Evolutionary conservation across 2,329 filamentous ascomycete species (phyloP).

Genomic region (Coniochaeta ligniaria): DNA sequence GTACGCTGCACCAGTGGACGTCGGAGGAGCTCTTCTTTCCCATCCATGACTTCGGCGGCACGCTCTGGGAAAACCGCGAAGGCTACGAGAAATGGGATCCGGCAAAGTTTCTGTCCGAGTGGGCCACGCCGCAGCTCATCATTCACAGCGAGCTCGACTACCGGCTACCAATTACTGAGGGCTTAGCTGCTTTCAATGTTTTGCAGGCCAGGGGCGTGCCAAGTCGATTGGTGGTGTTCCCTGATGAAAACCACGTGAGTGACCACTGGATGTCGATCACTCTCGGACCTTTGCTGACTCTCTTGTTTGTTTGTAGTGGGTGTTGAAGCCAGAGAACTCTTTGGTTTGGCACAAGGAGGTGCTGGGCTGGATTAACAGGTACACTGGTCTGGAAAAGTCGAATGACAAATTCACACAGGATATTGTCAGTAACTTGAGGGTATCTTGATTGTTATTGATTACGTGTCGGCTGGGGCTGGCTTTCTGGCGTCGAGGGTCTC

Average conservation of each 20-base stretch:
- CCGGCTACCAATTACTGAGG: slow-evolving; percentile 77
- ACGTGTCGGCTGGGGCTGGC: not conserved
- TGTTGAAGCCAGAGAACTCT: slow-evolving; percentile 85
- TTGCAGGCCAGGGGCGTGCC: slow-evolving; percentile 69
- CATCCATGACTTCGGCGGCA: slow-evolving; percentile 59
- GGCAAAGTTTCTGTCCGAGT: slow-evolving; percentile 55
- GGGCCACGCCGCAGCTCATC: slow-evolving; percentile 81
- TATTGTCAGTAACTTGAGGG: not conserved
- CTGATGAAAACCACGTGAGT: slow-evolving; percentile 59
- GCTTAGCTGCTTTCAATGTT: slow-evolving; percentile 78
- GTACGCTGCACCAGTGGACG: slow-evolving; percentile 56
- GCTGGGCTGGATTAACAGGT: slow-evolving; percentile 67
- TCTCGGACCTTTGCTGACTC: slow-evolving; percentile 34
- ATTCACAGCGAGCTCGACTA: slow-evolving; percentile 92
- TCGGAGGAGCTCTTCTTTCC: slow-evolving; percentile 67
- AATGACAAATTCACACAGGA: not conserved
- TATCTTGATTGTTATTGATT: not conserved
- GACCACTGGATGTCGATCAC: slow-evolving; percentile 24
- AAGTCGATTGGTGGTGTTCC: slow-evolving; percentile 74
- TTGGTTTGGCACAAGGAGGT: slow-evolving; percentile 87
- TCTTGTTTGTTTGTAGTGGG: slow-evolving; percentile 49
- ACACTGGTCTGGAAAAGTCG: slow-evolving; percentile 34
- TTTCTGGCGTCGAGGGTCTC: not conserved
- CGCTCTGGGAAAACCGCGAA: slow-evolving; percentile 53
- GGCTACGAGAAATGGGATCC: slow-evolving; percentile 67